These are phyloP conservation scores for Phytophthora pluvialis DNA, from an alignment of 352 stramenopile species.

Conservation along the genomic window DNA sequence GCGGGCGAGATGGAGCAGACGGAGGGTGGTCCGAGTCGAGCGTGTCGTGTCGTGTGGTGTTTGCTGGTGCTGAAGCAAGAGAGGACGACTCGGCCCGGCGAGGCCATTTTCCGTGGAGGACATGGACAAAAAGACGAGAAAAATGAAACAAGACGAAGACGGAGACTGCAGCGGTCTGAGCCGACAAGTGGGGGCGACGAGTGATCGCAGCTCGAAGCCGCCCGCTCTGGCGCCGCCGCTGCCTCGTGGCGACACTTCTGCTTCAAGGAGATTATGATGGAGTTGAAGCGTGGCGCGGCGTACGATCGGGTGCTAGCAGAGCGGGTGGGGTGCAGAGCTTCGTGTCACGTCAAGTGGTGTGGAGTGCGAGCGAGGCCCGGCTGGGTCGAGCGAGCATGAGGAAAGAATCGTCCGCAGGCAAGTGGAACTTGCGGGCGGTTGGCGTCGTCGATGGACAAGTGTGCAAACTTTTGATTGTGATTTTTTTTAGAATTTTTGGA, in stretches of 20 bases:
- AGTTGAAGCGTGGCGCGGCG: conserved; percentile 25
- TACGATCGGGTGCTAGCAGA: conserved; percentile 18
- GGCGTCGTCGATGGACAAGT: conserved; percentile 41
- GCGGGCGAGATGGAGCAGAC: conserved; percentile 23
- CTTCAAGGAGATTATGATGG: conserved; percentile 34
- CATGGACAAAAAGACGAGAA: conserved; percentile 38
- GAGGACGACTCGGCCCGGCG: conserved; percentile 8
- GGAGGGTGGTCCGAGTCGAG: conserved; percentile 8
- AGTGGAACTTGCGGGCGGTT: conserved; percentile 51
- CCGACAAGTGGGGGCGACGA: conserved; percentile 30
- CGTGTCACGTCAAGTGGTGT: conserved; percentile 31
- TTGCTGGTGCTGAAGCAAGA: conserved; percentile 39
- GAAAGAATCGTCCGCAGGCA: conserved; percentile 40
- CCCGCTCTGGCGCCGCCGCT: conserved; percentile 17
- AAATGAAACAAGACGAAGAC: conserved; percentile 38
- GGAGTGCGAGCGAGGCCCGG: conserved; percentile 17
- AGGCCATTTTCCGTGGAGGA: conserved; percentile 20
- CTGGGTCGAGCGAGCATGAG: conserved; percentile 16
- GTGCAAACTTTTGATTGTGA: conserved; percentile 48
- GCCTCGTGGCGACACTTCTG: conserved; percentile 24
- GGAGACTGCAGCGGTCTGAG: conserved; percentile 38
- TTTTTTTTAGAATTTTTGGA: conserved; percentile 58
- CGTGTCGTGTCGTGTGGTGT: conserved; percentile 26
- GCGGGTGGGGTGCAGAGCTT: conserved; percentile 31
- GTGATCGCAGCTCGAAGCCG: conserved; percentile 40